phyloP scores from a whole-genome alignment of 148 eudicot genomes.

The Cornus suecica region DNA sequence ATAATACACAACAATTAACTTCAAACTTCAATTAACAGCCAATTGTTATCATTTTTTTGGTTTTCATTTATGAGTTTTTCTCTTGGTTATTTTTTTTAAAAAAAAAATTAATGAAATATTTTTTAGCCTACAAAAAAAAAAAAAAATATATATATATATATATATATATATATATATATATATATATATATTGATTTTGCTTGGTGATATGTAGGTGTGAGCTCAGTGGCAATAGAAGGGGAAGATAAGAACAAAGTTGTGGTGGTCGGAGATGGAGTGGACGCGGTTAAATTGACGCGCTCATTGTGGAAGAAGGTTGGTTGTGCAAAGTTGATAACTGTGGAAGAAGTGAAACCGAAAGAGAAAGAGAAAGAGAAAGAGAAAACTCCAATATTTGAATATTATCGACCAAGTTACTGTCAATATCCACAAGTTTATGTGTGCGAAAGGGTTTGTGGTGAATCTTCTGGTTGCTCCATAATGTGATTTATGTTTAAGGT shows the following conservation, averaged over 20 bases:
- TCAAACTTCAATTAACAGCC: too few species aligned
- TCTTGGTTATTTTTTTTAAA: too few species aligned
- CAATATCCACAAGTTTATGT: neutral
- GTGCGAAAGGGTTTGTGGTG: neutral
- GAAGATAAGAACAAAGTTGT: neutral
- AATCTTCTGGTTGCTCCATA: neutral
- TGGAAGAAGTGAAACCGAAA: neutral
- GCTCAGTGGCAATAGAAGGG: constrained; percentile 1
- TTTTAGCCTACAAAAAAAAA: too few species aligned
- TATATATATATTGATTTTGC: too few species aligned
- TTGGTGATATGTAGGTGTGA: constrained; percentile 1
- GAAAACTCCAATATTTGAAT: neutral
- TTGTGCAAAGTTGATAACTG: neutral
- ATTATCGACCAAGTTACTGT: neutral
- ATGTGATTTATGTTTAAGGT: neutral
- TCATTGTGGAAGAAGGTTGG: constrained; percentile 4
- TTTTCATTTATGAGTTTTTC: too few species aligned
- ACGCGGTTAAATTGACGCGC: neutral
- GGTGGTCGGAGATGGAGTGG: constrained; percentile 3
- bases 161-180: too few species aligned
- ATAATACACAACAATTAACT: neutral
- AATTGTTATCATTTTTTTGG: too few species aligned
- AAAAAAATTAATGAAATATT: too few species aligned
- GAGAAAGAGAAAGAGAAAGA: neutral
- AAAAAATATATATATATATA: too few species aligned